Evolutionary conservation across 768 basidiomycete species (phyloP), one percentile per base, ranked within the genome.

Genomic region (Phylloporus arenicola): DNA sequence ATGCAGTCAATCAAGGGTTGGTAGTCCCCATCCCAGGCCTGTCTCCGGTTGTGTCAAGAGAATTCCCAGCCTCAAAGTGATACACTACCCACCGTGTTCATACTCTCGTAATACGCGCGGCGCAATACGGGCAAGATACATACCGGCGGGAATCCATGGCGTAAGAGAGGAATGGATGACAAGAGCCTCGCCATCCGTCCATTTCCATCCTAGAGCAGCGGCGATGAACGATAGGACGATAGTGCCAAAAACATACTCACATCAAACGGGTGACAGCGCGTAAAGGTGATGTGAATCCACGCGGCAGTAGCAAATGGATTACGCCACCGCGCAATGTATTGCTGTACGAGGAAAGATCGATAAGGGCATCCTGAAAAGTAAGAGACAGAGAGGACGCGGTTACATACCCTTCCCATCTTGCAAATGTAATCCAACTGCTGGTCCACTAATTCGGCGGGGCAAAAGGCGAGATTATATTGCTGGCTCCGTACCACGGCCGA

Each of bases 301-400:
- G 68, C 65, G 11, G 69, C 66, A 2, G 69, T 68, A 13, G 69
- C 68, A 43, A 69, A 70, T 10, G 68, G 68, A 47, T 70, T 69
- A 16, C 69, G 60, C 69, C 68, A 70, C 34, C 64, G 60, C 4
- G 65, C 66, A 40, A 69, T 65, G 48, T 68, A 70, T 69, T 70
- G 69, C 68, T 70, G 14, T 1, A 27, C 3, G 8, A 39, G 8
- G 27, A 24, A 43, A 12, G 12, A 4, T 29, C 24, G 11, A 33
- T 22, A 16, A 47, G 45, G 13, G 33, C 20, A 6, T 34, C 35
- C 22, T 39, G 12, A 6, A 9, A 29, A 37, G 29, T 11, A 27
- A 20, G 19, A 33, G n/a, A 19, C 31, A 6, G 37, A 6, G 13
- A 13, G 13, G 16, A 31, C 5, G 24, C 13, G 35, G 34, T 4